Evolutionary conservation across 805 yeast genomes (phyloP).

Genomic region (Wickerhamiella cacticola): DNA sequence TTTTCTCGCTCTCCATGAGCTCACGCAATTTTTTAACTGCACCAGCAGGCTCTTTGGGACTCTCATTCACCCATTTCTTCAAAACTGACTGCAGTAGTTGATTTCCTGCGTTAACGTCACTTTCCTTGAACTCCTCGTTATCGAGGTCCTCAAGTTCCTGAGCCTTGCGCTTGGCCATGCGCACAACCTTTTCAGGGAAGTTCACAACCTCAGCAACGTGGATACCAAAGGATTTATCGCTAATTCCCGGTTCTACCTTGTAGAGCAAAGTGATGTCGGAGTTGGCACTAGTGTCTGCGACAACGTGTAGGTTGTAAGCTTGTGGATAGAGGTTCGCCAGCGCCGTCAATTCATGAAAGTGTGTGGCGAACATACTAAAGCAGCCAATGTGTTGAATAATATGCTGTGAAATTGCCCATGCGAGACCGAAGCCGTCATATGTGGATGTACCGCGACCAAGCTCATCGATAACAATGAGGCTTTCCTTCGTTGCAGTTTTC

Average conservation of each 20-base stretch:
- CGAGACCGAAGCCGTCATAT: conserved; percentile 94
- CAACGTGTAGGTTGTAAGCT: conserved; percentile 80
- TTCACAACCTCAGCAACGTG: conserved; percentile 95
- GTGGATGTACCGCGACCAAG: conserved; percentile 90
- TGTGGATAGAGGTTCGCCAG: conserved; percentile 46
- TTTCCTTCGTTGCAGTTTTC: conserved; percentile 62
- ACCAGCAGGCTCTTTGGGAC: conserved; percentile 16
- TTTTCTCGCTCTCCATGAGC: conserved; percentile 8
- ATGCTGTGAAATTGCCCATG: conserved; percentile 90
- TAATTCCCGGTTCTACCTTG: conserved; percentile 91
- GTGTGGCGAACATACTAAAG: conserved; percentile 88
- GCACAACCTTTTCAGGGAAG: conserved; percentile 78
- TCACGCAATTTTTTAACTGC: conserved; percentile 14
- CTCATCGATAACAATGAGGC: conserved; percentile 84
- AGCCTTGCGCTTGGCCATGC: conserved; percentile 94
- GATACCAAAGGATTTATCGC: conserved; percentile 93
- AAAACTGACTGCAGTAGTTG: conserved; percentile 35
- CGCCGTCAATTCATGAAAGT: conserved; percentile 89
- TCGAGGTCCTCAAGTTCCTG: conserved; percentile 62
- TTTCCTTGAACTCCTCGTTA: conserved; percentile 34
- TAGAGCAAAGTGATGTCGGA: conserved; percentile 68
- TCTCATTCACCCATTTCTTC: conserved; percentile 29
- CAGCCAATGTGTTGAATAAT: conserved; percentile 59
- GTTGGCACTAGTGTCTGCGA: conserved; percentile 43
- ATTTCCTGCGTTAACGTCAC: conserved; percentile 46